Conservation (phyloP, 495 filamentous ascomycete species). For the Aspergillus sclerotiicarbonarius region DNA sequence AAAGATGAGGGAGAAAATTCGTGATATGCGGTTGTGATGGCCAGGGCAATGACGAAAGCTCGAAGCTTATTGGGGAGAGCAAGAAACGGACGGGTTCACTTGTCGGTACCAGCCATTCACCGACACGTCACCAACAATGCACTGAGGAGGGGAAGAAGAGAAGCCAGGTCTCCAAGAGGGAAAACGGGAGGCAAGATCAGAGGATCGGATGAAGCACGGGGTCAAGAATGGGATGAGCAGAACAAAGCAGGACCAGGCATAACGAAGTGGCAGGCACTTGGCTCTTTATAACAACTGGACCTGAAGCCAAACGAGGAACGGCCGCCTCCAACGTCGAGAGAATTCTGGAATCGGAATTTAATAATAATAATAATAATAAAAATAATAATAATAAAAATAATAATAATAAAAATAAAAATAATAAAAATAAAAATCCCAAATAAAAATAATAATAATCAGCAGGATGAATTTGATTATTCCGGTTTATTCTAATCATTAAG, state of each 20-base stretch:
- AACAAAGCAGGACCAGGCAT: neutral
- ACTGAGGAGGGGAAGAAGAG: too few relatives aligned
- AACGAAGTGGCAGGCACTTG: neutral
- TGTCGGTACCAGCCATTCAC: conserved; percentile 10
- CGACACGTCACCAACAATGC: conserved; percentile 8
- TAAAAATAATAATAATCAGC: neutral
- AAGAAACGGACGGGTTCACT: neutral
- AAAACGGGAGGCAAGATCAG: too few relatives aligned
- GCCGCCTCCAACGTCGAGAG: too few relatives aligned
- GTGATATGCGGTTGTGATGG: neutral
- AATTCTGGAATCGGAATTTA: neutral
- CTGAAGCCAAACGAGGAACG: neutral
- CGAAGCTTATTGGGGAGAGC: conserved; percentile 15
- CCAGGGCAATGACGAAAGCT: conserved; percentile 14
- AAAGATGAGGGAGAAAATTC: neutral
- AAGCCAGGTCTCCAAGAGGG: too few relatives aligned
- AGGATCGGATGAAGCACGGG: neutral
- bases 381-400: too few relatives aligned
- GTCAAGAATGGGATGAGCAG: neutral
- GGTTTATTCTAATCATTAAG: too few relatives aligned
- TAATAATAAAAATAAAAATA: neutral
- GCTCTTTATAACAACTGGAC: neutral
- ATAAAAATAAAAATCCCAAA: neutral
- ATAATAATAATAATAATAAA: neutral
- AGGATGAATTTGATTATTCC: too few relatives aligned